Evolutionary conservation across 2,329 filamentous ascomycete species (phyloP).

Genomic region (Scorias spongiosa): DNA sequence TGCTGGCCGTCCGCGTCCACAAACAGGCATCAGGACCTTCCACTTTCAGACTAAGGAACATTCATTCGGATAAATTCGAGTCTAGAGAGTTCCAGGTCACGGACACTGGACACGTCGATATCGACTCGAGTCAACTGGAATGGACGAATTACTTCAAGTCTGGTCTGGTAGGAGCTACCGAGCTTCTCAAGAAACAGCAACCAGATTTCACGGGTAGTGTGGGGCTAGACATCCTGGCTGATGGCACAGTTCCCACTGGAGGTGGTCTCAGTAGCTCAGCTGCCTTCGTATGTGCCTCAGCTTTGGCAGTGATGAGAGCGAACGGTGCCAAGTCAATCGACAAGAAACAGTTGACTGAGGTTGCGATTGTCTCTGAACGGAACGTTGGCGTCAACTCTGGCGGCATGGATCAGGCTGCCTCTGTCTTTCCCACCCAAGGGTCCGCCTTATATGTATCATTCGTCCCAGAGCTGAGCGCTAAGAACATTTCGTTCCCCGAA

Average conservation of each 20-base stretch:
- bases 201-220: conserved; percentile 45
- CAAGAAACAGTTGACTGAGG: conserved; percentile 81
- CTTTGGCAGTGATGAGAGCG: conserved; percentile 72
- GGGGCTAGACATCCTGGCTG: conserved; percentile 76
- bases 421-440: conserved; percentile 77
- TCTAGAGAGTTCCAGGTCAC: conserved; percentile 60
- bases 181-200: conserved; percentile 56
- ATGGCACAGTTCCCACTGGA: conserved; percentile 82
- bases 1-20: conserved; percentile 60
- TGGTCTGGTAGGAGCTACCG: conserved; percentile 66
- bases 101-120: conserved; percentile 38
- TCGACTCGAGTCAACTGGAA: conserved; percentile 73
- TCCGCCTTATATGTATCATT: conserved; percentile 86
- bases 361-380: conserved; percentile 88
- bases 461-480: conserved; percentile 58
- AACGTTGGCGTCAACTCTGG: conserved; percentile 93
- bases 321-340: conserved; percentile 66
- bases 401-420: conserved; percentile 95
- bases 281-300: conserved; percentile 81
- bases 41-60: conserved; percentile 62
- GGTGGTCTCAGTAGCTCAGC: conserved; percentile 89
- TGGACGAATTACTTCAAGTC: conserved; percentile 99
- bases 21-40: conserved; percentile 40
- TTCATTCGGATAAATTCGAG: conserved; percentile 61
- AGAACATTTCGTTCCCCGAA: conserved; percentile 66